A percentile compares a stretch with the other conserved stretches of the same genome.
phyloP scores from a whole-genome alignment of 768 basidiomycete species.

The Mrakia gelida region DNA sequence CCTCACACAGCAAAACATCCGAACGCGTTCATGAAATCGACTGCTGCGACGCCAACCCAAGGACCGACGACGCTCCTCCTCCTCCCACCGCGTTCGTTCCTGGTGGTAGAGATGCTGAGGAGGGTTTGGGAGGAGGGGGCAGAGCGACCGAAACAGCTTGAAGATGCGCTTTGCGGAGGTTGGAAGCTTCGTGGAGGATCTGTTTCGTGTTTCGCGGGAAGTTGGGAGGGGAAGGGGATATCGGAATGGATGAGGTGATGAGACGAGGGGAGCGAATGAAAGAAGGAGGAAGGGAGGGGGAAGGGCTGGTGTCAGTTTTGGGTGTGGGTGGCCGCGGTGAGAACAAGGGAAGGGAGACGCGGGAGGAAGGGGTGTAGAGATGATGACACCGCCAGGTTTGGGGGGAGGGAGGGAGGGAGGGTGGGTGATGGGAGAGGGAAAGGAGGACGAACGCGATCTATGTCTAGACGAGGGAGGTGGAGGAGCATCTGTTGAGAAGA shows the following conservation, averaged over 20 bases:
- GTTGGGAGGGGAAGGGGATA: no score
- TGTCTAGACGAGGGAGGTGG: constrained; percentile 16
- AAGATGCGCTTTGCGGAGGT: constrained; percentile 13
- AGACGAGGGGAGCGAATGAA: not conserved
- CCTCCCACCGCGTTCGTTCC: no score
- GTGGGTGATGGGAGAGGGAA: not conserved
- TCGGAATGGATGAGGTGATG: not conserved
- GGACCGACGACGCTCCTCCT: no score
- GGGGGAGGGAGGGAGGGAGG: not conserved
- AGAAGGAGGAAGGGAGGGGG: not conserved
- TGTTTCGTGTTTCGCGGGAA: not conserved
- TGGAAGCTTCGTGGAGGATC: constrained; percentile 26
- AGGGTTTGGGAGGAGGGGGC: not conserved
- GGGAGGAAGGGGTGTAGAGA: not conserved
- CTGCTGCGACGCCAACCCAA: no score
- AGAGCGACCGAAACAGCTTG: not conserved
- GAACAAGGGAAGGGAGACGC: not conserved
- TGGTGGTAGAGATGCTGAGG: no score
- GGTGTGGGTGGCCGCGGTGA: not conserved
- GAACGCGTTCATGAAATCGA: no score
- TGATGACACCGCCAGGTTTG: no score
- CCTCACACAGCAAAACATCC: no score
- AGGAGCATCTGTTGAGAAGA: constrained; percentile 3
- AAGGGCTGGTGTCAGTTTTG: not conserved
- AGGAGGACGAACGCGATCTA: constrained; percentile 16